Evolutionary conservation across 306 rosid genomes (phyloP), one percentile per base, ranked within the genome.

Genomic region (Trichosanthes truncata): DNA sequence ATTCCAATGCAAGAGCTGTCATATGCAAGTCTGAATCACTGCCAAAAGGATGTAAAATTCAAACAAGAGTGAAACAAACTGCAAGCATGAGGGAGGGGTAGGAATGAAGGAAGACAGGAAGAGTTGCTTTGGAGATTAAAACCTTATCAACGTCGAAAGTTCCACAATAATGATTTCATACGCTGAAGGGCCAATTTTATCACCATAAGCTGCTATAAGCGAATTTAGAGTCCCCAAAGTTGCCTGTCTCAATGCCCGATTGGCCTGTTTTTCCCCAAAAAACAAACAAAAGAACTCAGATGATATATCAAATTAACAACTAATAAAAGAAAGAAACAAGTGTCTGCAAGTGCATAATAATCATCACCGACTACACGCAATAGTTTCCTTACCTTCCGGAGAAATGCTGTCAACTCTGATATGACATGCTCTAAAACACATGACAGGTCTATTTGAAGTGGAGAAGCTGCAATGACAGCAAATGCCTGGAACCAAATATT

Each of bases 21-120:
- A 96, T 93, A 82, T 93, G 99, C 90, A 96, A 90, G 89, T 96
- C 99, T 52, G 98, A 96, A 87, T 96, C 99, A 88, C 99, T 96
- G 86, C 59, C 56, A 89, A 20, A 85, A 60, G 78, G 61, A 81
- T 35, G 57, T 74, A 48, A 51, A 82, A 20, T 60, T 80, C 52
- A 68, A 80, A 14, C 53, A 46, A 31, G 76, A 73, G 73, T 66
- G 66, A 83, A 76, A 59, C 67, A 65, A 83, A 81, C 43, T 69
- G 77, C 71, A 69, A 36, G 26, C 15, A 23, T 18, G 49, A 26
- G 23, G 65, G 12, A 51, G 52, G 41, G 29, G 49, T 41, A 29
- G 36, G 52, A 41, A 75, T 66, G 55, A n/a, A 65, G 17, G 12
- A 9, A 26, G 55, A 35, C 76, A 9, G 77, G 45, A 63, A 48